phyloP scores from a whole-genome alignment of 1,284 basidiomycete genomes.

The Naganishia liquefaciens region DNA sequence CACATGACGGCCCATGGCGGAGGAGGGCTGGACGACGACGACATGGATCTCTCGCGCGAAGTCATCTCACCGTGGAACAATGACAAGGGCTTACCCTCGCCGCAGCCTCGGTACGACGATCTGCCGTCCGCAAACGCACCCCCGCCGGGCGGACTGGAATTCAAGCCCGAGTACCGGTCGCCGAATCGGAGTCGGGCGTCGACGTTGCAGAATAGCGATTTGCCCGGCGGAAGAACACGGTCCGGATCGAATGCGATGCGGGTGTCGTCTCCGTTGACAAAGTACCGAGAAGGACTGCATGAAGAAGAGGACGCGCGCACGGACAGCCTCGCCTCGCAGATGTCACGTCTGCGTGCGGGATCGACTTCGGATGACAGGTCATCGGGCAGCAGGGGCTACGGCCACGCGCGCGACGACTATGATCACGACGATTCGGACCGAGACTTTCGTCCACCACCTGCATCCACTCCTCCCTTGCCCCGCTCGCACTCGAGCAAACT shows the following conservation, averaged over 20 bases:
- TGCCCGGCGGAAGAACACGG: conserved; percentile 15
- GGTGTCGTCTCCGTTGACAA: conserved; percentile 17
- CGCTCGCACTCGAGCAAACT: conserved; percentile 25
- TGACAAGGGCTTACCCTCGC: conserved; percentile 31
- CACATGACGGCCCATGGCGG: not conserved
- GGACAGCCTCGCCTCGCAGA: conserved; percentile 41
- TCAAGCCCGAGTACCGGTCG: conserved; percentile 19
- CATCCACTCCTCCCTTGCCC: not conserved
- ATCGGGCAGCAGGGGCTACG: not conserved
- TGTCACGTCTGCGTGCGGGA: conserved; percentile 23
- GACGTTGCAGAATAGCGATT: conserved; percentile 16
- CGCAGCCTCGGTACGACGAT: conserved; percentile 36
- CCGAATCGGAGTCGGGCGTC: conserved; percentile 24
- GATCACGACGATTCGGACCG: conserved; percentile 1
- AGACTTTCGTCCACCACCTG: not conserved
- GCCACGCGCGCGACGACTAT: not conserved
- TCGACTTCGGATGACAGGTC: conserved; percentile 5
- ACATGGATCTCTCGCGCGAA: conserved; percentile 34
- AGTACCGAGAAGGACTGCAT: conserved; percentile 38
- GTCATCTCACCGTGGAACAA: conserved; percentile 36
- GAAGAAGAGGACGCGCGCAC: conserved; percentile 42
- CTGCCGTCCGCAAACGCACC: not conserved
- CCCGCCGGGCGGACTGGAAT: conserved; percentile 2
- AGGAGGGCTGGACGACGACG: conserved; percentile 23
- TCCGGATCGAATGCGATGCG: conserved; percentile 5